These are phyloP conservation scores for Pyrus hybrid DNA, from an alignment of 331 rosid genomes.

Conservation along the genomic window DNA sequence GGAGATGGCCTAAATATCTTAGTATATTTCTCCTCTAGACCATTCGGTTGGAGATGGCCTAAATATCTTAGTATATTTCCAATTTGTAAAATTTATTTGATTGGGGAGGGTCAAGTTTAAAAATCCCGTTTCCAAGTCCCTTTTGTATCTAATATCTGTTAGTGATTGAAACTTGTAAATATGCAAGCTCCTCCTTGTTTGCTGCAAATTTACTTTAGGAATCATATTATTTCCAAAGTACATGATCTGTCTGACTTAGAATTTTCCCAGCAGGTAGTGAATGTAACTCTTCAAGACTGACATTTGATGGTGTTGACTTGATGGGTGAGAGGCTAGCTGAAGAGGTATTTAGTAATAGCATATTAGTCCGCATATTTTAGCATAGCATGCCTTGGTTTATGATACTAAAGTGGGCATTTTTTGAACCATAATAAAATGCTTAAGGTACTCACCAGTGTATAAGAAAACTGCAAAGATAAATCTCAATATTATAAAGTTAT, in stretches of 20 bases:
- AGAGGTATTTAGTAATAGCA: conserved; percentile 65
- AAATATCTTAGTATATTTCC: neutral
- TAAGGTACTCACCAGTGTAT: neutral
- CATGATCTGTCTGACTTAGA: conserved; percentile 15
- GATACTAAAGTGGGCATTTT: neutral
- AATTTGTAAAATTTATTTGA: neutral
- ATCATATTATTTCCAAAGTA: neutral
- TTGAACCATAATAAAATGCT: neutral
- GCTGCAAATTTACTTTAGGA: neutral
- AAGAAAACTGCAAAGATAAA: neutral
- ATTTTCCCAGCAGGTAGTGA: conserved; percentile 71
- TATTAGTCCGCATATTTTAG: neutral
- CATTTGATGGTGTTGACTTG: conserved; percentile 90
- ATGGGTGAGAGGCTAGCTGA: conserved; percentile 92
- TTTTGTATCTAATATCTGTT: neutral
- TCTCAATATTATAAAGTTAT: neutral
- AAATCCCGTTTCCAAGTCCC: neutral
- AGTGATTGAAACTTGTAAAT: neutral
- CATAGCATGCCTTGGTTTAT: neutral
- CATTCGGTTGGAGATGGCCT: no score
- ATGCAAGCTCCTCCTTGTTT: neutral
- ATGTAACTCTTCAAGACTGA: conserved; percentile 74
- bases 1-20: no score
- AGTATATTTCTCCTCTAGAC: no score
- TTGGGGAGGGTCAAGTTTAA: neutral